Base-by-base conservation (phyloP, 495 filamentous ascomycete genomes). In the Aspergillus asperescens region DNA sequence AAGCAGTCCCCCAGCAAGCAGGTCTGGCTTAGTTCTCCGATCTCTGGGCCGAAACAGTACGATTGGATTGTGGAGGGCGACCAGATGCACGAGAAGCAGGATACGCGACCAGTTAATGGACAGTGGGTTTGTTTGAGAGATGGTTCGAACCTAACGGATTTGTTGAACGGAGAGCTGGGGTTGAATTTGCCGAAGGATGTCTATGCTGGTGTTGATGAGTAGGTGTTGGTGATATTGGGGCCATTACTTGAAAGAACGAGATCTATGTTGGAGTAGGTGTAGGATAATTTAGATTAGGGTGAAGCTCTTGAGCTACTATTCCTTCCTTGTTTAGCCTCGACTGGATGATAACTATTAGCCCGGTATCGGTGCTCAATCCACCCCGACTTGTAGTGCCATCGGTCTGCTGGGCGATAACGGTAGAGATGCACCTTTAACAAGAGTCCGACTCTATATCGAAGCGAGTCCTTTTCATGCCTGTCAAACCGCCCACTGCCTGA, bases 1-100 rank as follows among this genome's bases (percentile, higher is more conserved):
- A 98, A 98, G 72, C 93, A 97, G 67, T 93, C 93, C 0, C 89
- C 90, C 16, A 97, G 95, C 76, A 89, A 86, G 73, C 93, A 98
- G 67, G 92, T 98, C 62, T 98, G 94, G 93, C 82, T 98, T 22
- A 90, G 87, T 28, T 95, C 90, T 16, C 93, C 93, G 5, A 76
- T 86, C 39, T 86, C 87, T n/a, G 93, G 93, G 0, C 94, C 94
- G 1, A 96, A 95, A 69, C 81, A 89, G 42, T 97, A 84, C 69
- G 89, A 96, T 62, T 97, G 86, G 77, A 85, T 94, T 20, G 60
- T 88, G 20, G 55, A 75, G 29, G 81, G 81, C 27, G 88, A 90
- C 52, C 75, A 77, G 39, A 83, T 87, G 71, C 75, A 85, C 43
- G 76, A 88, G 57, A 90, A 90, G 72, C 82, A 89, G 64, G 86